Conservation (phyloP, 345 rosid genomes). For the Cardiospermum halicacabum region DNA sequence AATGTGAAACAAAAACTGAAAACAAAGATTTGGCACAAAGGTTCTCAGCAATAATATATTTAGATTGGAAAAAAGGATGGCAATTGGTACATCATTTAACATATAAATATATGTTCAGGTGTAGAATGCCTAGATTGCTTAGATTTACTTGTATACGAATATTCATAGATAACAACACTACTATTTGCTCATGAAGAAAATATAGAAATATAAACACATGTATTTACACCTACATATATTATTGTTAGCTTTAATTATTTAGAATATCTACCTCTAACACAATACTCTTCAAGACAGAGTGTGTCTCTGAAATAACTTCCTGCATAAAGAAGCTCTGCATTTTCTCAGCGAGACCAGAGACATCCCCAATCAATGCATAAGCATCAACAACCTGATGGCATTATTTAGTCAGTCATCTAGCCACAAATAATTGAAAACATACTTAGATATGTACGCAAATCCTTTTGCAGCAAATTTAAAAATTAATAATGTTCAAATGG, state of each 20-base stretch:
- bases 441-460: background rate
- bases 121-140: background rate
- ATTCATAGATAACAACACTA: background rate
- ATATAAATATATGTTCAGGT: background rate
- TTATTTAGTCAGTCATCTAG: slow-evolving; percentile 13
- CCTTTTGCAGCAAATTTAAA: background rate
- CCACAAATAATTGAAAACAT: slow-evolving; percentile 8
- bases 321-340: slow-evolving; percentile 97
- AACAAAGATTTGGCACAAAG: background rate
- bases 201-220: slow-evolving; percentile 12
- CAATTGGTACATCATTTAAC: background rate
- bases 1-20: slow-evolving; percentile 1
- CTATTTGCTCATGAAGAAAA: slow-evolving; percentile 1
- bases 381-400: slow-evolving; percentile 86
- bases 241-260: background rate
- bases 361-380: slow-evolving; percentile 95
- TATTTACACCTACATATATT: no score
- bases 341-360: slow-evolving; percentile 97
- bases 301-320: slow-evolving; percentile 92
- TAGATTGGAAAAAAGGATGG: background rate
- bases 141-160: background rate
- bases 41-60: background rate
- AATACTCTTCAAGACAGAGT: slow-evolving; percentile 63
- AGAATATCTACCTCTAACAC: slow-evolving; percentile 63
- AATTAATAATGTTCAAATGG: background rate